Evolutionary conservation across 495 filamentous ascomycete species (phyloP).

Genomic region (Neurospora sp.): DNA sequence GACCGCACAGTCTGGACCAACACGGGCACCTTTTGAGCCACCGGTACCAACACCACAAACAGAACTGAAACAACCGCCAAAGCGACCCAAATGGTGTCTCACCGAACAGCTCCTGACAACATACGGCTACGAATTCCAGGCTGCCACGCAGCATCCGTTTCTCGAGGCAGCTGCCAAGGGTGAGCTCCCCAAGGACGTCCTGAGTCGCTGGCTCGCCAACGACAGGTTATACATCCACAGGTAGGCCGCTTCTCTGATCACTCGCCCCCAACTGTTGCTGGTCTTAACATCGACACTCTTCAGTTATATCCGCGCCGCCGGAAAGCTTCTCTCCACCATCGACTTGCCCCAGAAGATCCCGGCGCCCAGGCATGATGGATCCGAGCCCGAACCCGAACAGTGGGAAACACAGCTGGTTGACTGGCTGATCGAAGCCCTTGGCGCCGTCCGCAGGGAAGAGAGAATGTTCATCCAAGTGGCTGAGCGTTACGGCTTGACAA

Average conservation of each 20-base stretch:
- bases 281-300: not conserved
- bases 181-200: constrained; percentile 40
- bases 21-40: not conserved
- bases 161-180: constrained; percentile 57
- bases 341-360: constrained; percentile 38
- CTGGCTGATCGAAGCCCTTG: constrained; percentile 51
- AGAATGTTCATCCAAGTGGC: constrained; percentile 57
- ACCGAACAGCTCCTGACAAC: constrained; percentile 41
- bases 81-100: constrained; percentile 25
- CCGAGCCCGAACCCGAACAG: constrained; percentile 11
- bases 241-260: constrained; percentile 23
- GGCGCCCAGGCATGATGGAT: constrained; percentile 14
- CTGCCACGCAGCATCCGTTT: constrained; percentile 59
- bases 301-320: constrained; percentile 49
- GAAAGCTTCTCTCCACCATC: constrained; percentile 53
- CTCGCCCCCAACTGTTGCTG: not conserved
- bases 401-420: constrained; percentile 39
- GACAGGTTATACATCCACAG: constrained; percentile 67
- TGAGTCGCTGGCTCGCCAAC: constrained; percentile 64
- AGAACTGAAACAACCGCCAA: not conserved
- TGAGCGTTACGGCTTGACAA: constrained; percentile 46
- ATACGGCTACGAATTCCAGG: constrained; percentile 30
- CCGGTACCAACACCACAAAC: not conserved
- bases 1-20: not conserved
- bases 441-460: constrained; percentile 57